Evolutionary conservation across 306 rosid genomes (phyloP), one percentile per base, ranked within the genome.

Genomic region (Lotus japonicus): DNA sequence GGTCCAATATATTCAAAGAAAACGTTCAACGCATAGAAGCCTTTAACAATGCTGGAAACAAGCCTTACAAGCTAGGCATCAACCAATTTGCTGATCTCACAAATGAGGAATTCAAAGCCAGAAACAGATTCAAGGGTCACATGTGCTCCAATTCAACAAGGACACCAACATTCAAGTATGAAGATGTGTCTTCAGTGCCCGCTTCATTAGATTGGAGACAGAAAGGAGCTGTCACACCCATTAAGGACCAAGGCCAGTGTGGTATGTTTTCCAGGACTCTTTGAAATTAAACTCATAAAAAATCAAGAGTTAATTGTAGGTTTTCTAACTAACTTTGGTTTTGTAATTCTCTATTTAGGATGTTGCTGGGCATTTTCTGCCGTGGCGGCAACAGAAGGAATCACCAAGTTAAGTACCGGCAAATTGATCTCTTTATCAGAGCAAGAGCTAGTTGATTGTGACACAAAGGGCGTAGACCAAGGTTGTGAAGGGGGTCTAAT

Each of bases 11-110:
- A 58, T 80, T 80, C 74, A 75, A 75, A 13, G 55, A 64, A 21
- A 80, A 80, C 8, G 71, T 51, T 46, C 49, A 74, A 64, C 48
- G 21, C 52, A 64, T 80, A 1, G 77, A 80, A 51, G 71, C 70
- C 41, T 80, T 75, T 26, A 80, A 80, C 54, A 75, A 59, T 19
- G 80, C 23, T 4, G 77, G 71, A 19, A 75, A 57, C 76, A 72
- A 70, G 0, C 23, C 80, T 58, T 80, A 80, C 61, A 80, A 75
- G 70, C 74, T 80, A 15, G 77, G 66, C 11, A 31, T 80, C 12
- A 80, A 80, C 48, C 72, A 80, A 14, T 74, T 74, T 64, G 60
- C 66, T 74, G 77, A 74, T 80, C 77, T 80, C 41, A 74, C 80
- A 21, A 74, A 80, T 50, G 84, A 80, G 13, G 84, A 75, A 56